phyloP scores from a whole-genome alignment of 2,329 filamentous ascomycete species.

The Amauroascus verrucosus region DNA sequence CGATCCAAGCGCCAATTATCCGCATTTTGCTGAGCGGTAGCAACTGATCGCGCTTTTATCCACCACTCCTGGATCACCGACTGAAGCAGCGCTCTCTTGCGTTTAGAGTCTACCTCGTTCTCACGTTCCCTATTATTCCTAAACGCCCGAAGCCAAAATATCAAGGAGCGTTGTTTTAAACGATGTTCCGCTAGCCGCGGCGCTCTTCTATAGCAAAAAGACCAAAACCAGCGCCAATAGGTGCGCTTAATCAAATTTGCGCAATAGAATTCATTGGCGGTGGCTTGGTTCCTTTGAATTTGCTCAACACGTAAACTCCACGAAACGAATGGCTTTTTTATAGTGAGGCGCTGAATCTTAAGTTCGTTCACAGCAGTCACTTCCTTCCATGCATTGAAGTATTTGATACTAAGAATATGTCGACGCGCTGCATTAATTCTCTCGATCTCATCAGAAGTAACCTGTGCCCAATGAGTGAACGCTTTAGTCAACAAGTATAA shows the following conservation, averaged over 20 bases:
- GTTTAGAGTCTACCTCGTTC: constrained; percentile 29
- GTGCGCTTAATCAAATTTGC: constrained; percentile 24
- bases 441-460: constrained; percentile 54
- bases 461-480: constrained; percentile 59
- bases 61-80: constrained; percentile 29
- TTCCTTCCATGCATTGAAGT: constrained; percentile 59
- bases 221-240: constrained; percentile 39
- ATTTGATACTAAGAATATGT: constrained; percentile 58
- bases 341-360: constrained; percentile 42
- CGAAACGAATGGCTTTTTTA: constrained; percentile 45
- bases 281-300: constrained; percentile 27
- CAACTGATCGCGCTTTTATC: constrained; percentile 24
- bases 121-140: constrained; percentile 32
- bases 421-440: constrained; percentile 58
- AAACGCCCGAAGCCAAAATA: constrained; percentile 33
- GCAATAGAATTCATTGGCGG: constrained; percentile 26
- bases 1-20: constrained; percentile 25
- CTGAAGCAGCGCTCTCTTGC: constrained; percentile 22
- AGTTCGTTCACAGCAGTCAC: constrained; percentile 53
- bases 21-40: constrained; percentile 24
- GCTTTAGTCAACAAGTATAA: constrained; percentile 55
- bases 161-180: constrained; percentile 33
- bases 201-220: constrained; percentile 35
- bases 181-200: constrained; percentile 35
- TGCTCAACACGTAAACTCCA: constrained; percentile 41